Base-by-base conservation (phyloP, 2,329 filamentous ascomycete genomes). In the Eutypa lata region DNA sequence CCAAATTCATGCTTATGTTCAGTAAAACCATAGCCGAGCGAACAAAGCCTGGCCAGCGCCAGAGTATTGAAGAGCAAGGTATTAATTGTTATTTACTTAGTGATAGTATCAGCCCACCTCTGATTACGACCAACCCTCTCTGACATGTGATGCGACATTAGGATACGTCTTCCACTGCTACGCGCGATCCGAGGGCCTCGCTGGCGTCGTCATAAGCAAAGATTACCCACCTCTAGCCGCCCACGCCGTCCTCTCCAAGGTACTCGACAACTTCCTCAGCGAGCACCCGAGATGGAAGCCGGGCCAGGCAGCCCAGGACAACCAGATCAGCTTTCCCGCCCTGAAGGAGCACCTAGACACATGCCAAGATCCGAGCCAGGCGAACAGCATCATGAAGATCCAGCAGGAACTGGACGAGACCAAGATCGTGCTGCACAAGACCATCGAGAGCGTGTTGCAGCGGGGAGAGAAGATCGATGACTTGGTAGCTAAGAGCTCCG, bases 341-440 rank as follows among this genome's bases (percentile, higher is more conserved):
- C 80, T 97, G 52, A 87, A 90, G 70, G 88, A 91, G 42, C 96
- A 96, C 73, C 69, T 84, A 47, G 66, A 66, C 65, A 80, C 80
- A 65, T 96, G 91, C 75, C 90, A 96, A 76, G 89, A 97, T 71
- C 91, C 93, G 13, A 79, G 86, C 66, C 83, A 95, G 74, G 92
- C 91, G 61, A 91, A 96, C 75, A 93, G 87, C 73, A 95, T 97
- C 69, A 84, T 91, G 79, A 92, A 91, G 80, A 97, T 99, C 65
- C 93, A 97, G 73, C 89, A 91, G 75, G 91, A 99, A 76, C 80
- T 99, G 56, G 92, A 97, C 68, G 92, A 97, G 80, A 97, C 93
- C 56, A 97, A 97, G 82, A 92, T 96, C 68, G 88, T 96, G 54
- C 80, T 99, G 64, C 91, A 97, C 76, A 96, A 97, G 83, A 97